Base-by-base conservation (phyloP, 2,329 filamentous ascomycete genomes). In the Teratosphaeria epicoccoides region DNA sequence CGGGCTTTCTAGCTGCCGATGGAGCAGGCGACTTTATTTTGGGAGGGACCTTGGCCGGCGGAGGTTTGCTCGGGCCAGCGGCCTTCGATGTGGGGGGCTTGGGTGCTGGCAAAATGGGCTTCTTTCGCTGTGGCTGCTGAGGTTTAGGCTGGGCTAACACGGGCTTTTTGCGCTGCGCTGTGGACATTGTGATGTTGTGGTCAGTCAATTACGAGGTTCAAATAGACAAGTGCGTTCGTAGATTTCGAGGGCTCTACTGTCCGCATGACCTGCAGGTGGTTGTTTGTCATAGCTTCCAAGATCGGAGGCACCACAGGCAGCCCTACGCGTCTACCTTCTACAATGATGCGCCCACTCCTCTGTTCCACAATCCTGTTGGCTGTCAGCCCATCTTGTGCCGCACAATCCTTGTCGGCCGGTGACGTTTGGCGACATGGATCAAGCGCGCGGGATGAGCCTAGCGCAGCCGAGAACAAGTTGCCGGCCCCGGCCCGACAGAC, bases 141-240 rank as follows among this genome's bases (percentile, higher is more conserved):
- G 49, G 43, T 46, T 37, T 46, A n/a, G 49, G 26, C 2, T 51
- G 47, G n/a, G 47, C 43, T 24, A 23, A 23, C 25, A 23, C 43
- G 48, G 43, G 51, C 29, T 52, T 53, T 49, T 29, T 52, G 46
- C 45, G 7, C 47, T 50, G 33, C 43, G 17, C 26, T 20, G 49
- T 26, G 17, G 22, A 25, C 22, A 28, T 37, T 28, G 49, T 40
- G 33, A 17, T 40, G 33, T 7, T 17, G 33, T 20, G 10, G 33
- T 40, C 33, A 40, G 20, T 17, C n/a, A 6, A 17, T 40, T 6
- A 17, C 3, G n/a, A n/a, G n/a, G n/a, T n/a, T n/a, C n/a, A n/a
- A n/a, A n/a, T n/a, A n/a, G n/a, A n/a, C n/a, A n/a, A n/a, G n/a
- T n/a, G n/a, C n/a, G n/a, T n/a, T n/a, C n/a, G n/a, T n/a, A n/a